Evolutionary conservation across 2,329 filamentous ascomycete genomes (phyloP).

Genomic region (Hortaea sp.): DNA sequence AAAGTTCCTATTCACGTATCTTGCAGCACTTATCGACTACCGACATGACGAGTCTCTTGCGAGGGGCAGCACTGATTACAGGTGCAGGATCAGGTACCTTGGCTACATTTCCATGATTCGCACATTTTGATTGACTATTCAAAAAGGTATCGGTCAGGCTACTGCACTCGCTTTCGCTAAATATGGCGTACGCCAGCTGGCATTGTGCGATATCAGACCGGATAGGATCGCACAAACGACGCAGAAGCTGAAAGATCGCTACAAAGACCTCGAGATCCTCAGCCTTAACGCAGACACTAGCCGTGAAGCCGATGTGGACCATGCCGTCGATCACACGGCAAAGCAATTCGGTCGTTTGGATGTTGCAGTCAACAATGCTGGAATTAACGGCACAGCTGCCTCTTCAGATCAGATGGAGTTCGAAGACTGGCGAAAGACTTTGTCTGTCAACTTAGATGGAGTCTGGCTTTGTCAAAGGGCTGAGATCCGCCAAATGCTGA

Average conservation of each 20-base stretch:
- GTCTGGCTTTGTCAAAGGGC: slow-evolving; percentile 49
- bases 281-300: slow-evolving; percentile 8
- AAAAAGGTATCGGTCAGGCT: slow-evolving; percentile 10
- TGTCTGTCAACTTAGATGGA: slow-evolving; percentile 46
- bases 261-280: slow-evolving; percentile 7
- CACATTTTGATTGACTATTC: not conserved
- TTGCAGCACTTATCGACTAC: not conserved
- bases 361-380: slow-evolving; percentile 55
- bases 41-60: slow-evolving; percentile 2
- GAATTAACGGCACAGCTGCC: slow-evolving; percentile 41
- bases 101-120: not conserved
- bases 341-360: slow-evolving; percentile 45
- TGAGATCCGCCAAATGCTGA: slow-evolving; percentile 42
- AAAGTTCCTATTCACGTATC: not conserved
- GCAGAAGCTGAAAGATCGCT: slow-evolving; percentile 3
- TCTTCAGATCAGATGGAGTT: slow-evolving; percentile 38
- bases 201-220: slow-evolving; percentile 10
- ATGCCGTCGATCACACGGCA: slow-evolving; percentile 30
- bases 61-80: slow-evolving; percentile 11
- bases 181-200: slow-evolving; percentile 9
- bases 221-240: slow-evolving; percentile 5
- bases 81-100: slow-evolving; percentile 10
- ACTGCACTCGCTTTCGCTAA: slow-evolving; percentile 13
- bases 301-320: slow-evolving; percentile 18
- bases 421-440: slow-evolving; percentile 40